Evolutionary conservation across 345 rosid species (phyloP), one percentile per base, ranked within the genome.

Genomic region (Clausena lansium): DNA sequence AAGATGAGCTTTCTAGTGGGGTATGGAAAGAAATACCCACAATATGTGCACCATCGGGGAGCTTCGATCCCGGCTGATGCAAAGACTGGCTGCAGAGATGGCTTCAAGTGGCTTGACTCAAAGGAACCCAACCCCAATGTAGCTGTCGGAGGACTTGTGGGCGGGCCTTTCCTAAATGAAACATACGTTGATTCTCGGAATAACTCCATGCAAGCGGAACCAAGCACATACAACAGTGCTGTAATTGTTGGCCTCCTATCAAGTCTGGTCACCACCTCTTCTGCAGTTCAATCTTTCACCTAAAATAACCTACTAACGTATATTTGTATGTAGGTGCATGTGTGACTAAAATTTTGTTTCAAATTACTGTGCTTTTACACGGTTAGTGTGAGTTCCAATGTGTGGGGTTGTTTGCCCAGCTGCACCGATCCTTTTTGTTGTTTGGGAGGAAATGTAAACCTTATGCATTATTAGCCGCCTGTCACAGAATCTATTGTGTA

Each of bases 91-190:
- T 97, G 99, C 87, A 81, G 69, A 2, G 89, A 90, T 58, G 99
- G 99, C 66, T 89, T 90, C 83, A 76, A 85, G 84, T 97, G 93
- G 91, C 95, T 91, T 2, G 76, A 88, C 6, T 85, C 95, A 9
- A 81, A 88, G 0, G 39, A 86, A 7, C 94, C 98, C 39, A 88
- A 97, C 83, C 99, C 99, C 15, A 94, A 97, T 55, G 81, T 89
- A 63, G 99, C 99, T 0, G n/a, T 73, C 10, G 99, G 99, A 73
- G 99, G 85, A 72, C 92, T 96, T 11, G 92, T 96, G 1, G 99
- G 99, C 13, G 99, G 99, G 0, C 98, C 99, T 6, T 96, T 94
- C 91, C 73, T 64, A 14, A 96, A 96, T 58, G 98, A 94, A 84
- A 88, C 98, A 1, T 97, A 64, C 83, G 78, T 83, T 0, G 92